Evolutionary conservation across 495 filamentous ascomycete species (phyloP), one percentile per base, ranked within the genome.

Genomic region (Penicillium argentinense): DNA sequence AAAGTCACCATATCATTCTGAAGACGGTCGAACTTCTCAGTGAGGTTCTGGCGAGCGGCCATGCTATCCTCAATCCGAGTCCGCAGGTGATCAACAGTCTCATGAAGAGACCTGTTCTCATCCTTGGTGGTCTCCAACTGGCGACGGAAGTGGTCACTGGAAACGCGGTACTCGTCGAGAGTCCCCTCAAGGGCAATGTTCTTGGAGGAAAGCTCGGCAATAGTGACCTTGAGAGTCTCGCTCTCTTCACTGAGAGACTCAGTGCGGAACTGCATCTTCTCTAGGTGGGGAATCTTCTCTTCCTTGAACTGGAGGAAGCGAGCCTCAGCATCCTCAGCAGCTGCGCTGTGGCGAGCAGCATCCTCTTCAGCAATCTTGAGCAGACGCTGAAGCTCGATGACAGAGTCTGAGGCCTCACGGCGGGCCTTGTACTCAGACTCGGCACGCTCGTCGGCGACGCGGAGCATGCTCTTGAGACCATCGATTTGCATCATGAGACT

Each of bases 61-160:
- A 88, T 81, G 62, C 84, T 88, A 66, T 97, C 91, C 67, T 95
- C 84, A 39, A 95, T 81, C 57, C 96, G 88, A 32, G 76, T 73
- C 48, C 79, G 78, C 47, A 92, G 71, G 4, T 78, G 80, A 49
- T 84, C 78, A 54, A 95, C 79, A 19, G 79, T 81, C 49, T 79
- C 84, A 43, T 75, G 78, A 7, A 91, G 64, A 29, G 78, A 63
- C 50, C 76, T 77, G 43, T 82, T 84, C 44, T 83, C 78, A 27
- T 68, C 61, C 56, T 74, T 75, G 19, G 67, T 67, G 27, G 73
- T 64, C 19, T 85, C 77, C 6, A 83, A 60, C 25, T 82, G 75
- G 34, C 68, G 59, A 29, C 79, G 70, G 73, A 75, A 83, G 52
- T 75, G 72, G 25, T 73, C 73, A 27, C 71, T 72, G 14, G 80